phyloP scores from a whole-genome alignment of 306 rosid genomes.

The Pterocarpus santalinus region DNA sequence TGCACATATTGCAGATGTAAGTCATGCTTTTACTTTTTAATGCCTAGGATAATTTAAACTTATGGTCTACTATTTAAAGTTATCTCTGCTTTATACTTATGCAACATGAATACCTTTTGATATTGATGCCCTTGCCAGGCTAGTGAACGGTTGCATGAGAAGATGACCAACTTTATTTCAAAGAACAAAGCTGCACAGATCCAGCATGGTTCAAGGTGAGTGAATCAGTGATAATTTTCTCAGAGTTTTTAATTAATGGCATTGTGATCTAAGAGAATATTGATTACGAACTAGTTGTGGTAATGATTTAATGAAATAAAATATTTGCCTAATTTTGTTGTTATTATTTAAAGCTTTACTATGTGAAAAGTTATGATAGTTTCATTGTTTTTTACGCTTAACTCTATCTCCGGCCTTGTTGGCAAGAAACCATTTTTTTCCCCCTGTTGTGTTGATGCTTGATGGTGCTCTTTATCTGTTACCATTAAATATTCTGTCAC shows the following conservation, averaged over 20 bases:
- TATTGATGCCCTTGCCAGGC: slow-evolving; percentile 75
- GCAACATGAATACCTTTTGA: slow-evolving; percentile 30
- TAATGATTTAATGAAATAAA: slow-evolving; percentile 14
- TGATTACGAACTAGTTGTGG: slow-evolving; percentile 27
- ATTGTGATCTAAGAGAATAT: slow-evolving; percentile 16
- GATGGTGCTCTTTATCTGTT: slow-evolving; percentile 10
- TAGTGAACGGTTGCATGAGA: slow-evolving; percentile 89
- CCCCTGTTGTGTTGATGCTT: background rate
- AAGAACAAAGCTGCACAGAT: slow-evolving; percentile 96
- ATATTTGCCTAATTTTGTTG: slow-evolving; percentile 18
- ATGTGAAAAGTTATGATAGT: slow-evolving; percentile 1
- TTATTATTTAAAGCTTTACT: slow-evolving; percentile 24
- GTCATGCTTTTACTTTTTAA: slow-evolving; percentile 38
- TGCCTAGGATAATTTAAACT: slow-evolving; percentile 17
- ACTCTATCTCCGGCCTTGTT: slow-evolving; percentile 4
- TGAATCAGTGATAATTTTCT: slow-evolving; percentile 52
- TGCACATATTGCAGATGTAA: slow-evolving; percentile 95
- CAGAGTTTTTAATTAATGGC: slow-evolving; percentile 13
- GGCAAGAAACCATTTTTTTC: background rate
- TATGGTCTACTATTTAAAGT: slow-evolving; percentile 6
- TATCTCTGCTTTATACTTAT: slow-evolving; percentile 22
- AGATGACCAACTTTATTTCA: slow-evolving; percentile 85
- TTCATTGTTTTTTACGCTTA: slow-evolving; percentile 14
- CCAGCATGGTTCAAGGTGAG: slow-evolving; percentile 89
- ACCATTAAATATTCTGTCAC: slow-evolving; percentile 37